Evolutionary conservation across 1,284 basidiomycete species (phyloP), one percentile per base, ranked within the genome.

Genomic region (Naganishia cerealis): DNA sequence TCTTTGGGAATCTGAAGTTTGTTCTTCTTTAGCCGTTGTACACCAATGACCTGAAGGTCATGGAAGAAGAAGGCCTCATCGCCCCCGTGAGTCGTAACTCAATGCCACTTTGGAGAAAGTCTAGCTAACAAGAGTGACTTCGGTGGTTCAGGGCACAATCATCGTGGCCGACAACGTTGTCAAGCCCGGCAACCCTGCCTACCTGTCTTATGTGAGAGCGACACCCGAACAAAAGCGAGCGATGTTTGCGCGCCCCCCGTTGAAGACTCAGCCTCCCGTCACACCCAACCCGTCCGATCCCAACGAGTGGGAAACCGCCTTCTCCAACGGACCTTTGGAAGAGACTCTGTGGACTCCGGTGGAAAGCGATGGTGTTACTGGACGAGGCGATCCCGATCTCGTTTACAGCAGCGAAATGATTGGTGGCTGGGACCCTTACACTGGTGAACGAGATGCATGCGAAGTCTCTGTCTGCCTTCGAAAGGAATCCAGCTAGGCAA

Each of bases 81-180:
- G 77, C 75, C 29, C 74, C 74, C 2, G 76, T 76, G 50, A 70
- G 75, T 72, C 18, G 36, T 18, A 39, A 24, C n/a, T 1, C 2
- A 10, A 18, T n/a, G n/a, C 13, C 29, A 36, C 6, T 3, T 5
- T 13, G 21, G 10, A 10, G 29, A 36, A 6, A 16, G 18, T 18
- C 40, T 5, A 29, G 46, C 9, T 33, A 55, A 55, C 53, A 21
- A 24, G 13, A 9, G 29, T 38, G 1, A 3, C 29, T 9, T 42
- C 18, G 42, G 39, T 61, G 24, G 42, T n/a, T 2, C 39, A 76
- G 75, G 76, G 75, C 13, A 77, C 76, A 16, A 67, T 73, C 57
- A 67, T 76, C 13, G 73, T 77, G 21, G 76, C 76, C 33, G 76
- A 77, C 69, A 78, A 78, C 67, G 76, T 78, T 21, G 74, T 78